phyloP scores from a whole-genome alignment of 495 filamentous ascomycete species.

The Copromyces sp. region DNA sequence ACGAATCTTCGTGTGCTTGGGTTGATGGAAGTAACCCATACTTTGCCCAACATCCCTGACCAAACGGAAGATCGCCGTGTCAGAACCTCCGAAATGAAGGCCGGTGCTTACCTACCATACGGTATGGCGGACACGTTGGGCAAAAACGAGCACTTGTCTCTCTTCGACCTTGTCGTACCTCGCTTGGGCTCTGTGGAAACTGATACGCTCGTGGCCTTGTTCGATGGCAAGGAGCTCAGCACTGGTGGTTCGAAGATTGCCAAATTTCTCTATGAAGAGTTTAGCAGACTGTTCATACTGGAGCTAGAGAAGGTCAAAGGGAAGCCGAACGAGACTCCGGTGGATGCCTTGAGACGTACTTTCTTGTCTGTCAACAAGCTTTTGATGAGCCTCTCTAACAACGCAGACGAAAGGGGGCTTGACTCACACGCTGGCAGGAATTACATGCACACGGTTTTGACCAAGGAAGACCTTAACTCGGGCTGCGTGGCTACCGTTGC shows the following conservation, averaged over 20 bases:
- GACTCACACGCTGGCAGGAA: constrained; percentile 42
- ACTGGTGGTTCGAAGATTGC: constrained; percentile 88
- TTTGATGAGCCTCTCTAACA: constrained; percentile 75
- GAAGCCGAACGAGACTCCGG: constrained; percentile 53
- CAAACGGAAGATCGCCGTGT: constrained; percentile 92
- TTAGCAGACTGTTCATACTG: constrained; percentile 68
- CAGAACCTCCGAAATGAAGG: constrained; percentile 84
- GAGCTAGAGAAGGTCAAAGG: constrained; percentile 64
- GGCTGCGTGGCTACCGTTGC: constrained; percentile 88
- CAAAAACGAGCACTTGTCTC: constrained; percentile 85
- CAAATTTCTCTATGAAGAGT: constrained; percentile 92
- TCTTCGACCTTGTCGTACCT: constrained; percentile 95
- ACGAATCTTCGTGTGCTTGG: constrained; percentile 81
- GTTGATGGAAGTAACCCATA: constrained; percentile 93
- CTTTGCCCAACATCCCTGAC: constrained; percentile 81
- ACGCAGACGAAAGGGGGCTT: constrained; percentile 58
- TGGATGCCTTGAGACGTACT: constrained; percentile 73
- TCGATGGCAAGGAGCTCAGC: constrained; percentile 80
- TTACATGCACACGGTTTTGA: constrained; percentile 45
- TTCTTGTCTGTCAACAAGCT: constrained; percentile 92
- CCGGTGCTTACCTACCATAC: constrained; percentile 70
- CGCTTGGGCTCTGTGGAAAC: constrained; percentile 84
- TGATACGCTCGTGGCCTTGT: constrained; percentile 85
- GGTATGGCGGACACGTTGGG: constrained; percentile 98
- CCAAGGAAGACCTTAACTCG: constrained; percentile 75